phyloP scores from a whole-genome alignment of 768 basidiomycete species.

The Kwoniella newhampshirensis region DNA sequence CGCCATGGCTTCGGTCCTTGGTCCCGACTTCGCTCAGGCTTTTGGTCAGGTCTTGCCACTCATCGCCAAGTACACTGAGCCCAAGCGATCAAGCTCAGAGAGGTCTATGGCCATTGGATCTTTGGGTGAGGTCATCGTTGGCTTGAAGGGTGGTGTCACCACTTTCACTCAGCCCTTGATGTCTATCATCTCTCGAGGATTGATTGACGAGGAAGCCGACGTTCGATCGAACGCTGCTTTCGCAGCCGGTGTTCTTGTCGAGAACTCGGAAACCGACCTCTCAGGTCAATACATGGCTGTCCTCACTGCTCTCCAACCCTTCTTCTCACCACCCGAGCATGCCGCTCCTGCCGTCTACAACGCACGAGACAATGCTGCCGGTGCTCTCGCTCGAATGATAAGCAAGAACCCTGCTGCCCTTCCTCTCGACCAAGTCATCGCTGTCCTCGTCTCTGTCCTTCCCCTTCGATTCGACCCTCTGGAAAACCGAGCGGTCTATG shows the following conservation, averaged over 20 bases:
- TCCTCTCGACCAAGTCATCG: conserved; percentile 71
- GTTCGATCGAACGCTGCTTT: conserved; percentile 96
- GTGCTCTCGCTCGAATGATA: conserved; percentile 85
- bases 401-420: conserved; percentile 72
- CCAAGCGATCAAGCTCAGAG: conserved; percentile 82
- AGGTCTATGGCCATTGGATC: conserved; percentile 90
- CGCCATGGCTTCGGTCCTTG: conserved; percentile 79
- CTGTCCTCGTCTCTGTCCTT: conserved; percentile 74
- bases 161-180: conserved; percentile 74
- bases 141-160: conserved; percentile 82
- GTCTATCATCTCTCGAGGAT: conserved; percentile 77
- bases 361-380: conserved; percentile 94
- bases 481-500: conserved; percentile 87
- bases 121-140: conserved; percentile 90
- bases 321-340: conserved; percentile 69
- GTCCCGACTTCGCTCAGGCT: conserved; percentile 74
- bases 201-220: conserved; percentile 82
- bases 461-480: conserved; percentile 84
- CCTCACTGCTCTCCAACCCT: conserved; percentile 73
- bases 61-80: conserved; percentile 87
- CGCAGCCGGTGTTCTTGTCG: conserved; percentile 84
- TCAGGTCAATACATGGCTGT: conserved; percentile 75
- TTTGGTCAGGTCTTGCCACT: conserved; percentile 85
- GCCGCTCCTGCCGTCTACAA: conserved; percentile 69
- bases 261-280: conserved; percentile 78